A percentile compares a stretch with the other conserved stretches of the same genome.
Evolutionary conservation across 176 grass and related monocot species (phyloP).

Genomic region (Puya raimondii): DNA sequence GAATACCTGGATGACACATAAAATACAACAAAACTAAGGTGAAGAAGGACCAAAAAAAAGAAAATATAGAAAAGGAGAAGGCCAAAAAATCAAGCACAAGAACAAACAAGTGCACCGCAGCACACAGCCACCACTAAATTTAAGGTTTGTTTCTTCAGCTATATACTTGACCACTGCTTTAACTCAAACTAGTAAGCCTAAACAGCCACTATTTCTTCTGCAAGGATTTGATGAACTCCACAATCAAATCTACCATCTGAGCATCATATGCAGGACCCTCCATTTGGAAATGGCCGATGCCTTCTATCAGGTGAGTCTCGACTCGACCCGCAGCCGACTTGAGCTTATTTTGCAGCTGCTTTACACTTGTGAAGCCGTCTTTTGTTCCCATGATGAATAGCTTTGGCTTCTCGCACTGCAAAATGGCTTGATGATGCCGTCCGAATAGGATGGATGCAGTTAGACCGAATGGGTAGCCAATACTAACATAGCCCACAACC

Average conservation of each 20-base stretch:
- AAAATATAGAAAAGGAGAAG: too few species aligned
- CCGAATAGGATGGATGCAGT: slow-evolving; percentile 83
- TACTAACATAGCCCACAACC: slow-evolving; percentile 72
- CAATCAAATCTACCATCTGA: slow-evolving; percentile 63
- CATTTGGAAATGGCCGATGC: slow-evolving; percentile 87
- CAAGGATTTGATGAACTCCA: slow-evolving; percentile 60
- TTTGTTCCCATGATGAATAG: slow-evolving; percentile 92
- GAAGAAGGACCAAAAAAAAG: too few species aligned
- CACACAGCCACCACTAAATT: too few species aligned
- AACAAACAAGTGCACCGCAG: too few species aligned
- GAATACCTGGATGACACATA: too few species aligned
- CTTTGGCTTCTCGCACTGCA: slow-evolving; percentile 66
- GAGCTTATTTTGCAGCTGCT: slow-evolving; percentile 80
- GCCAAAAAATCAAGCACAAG: too few species aligned
- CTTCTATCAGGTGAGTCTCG: slow-evolving; percentile 83
- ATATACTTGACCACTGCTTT: too few species aligned
- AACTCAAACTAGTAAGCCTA: background rate
- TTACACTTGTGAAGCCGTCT: slow-evolving; percentile 91
- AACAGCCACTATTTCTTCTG: slow-evolving; percentile 27
- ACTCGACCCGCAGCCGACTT: slow-evolving; percentile 53
- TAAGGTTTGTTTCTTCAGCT: too few species aligned
- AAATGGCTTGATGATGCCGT: slow-evolving; percentile 74
- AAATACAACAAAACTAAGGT: too few species aligned
- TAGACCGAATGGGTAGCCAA: slow-evolving; percentile 82
- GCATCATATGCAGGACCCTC: slow-evolving; percentile 87